Evolutionary conservation across 1,139 yeast species (phyloP), one percentile per base, ranked within the genome.

Genomic region (Candida pseudoviswanathii): DNA sequence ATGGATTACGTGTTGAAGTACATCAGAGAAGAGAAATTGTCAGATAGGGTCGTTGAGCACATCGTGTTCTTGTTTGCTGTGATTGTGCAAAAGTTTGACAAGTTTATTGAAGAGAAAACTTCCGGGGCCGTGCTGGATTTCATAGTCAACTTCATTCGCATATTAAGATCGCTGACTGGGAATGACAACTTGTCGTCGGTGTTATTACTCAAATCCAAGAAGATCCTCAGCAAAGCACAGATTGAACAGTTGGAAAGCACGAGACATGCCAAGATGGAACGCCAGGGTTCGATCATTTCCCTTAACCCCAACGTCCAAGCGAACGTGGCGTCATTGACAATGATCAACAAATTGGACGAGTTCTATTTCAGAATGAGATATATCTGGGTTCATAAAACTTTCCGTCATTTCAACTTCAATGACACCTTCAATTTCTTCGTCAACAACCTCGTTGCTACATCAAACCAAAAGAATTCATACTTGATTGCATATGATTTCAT

Each of bases 401-500:
- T 45, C 6, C 46, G 37, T 16, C 38, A 45, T 39, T 51, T 49
- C 41, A 34, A 42, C 29, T 32, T 44, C 27, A 30, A 33, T 10
- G 40, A 27, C 4, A 37, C 45, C 5, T 27, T 43, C 9, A 37
- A 16, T 10, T 25, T 29, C 5, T 44, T 51, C 21, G 39, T 33
- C 3, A 30, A 45, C 3, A 48, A 48, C 21, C 43, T 48, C 11
- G 41, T 44, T 4, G 16, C 47, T 2, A 9, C 8, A 5, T 5
- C 42, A 26, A 27, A 31, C 21, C 40, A 42, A 22, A 44, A 33
- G 34, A 51, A 51, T 33, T 34, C 50, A 40, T 55, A 45, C 26
- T 47, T 49, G 4, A 51, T 66, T 8, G 55, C 62, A 2, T 47
- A 50, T 47, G 70, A 61, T 47, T 60, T 70, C 49, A 58, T 66